Percentiles rank a stretch among this genome's conserved stretches.
Conservation (phyloP, 2,329 filamentous ascomycete species). For the Pseudogymnoascus sp. region DNA sequence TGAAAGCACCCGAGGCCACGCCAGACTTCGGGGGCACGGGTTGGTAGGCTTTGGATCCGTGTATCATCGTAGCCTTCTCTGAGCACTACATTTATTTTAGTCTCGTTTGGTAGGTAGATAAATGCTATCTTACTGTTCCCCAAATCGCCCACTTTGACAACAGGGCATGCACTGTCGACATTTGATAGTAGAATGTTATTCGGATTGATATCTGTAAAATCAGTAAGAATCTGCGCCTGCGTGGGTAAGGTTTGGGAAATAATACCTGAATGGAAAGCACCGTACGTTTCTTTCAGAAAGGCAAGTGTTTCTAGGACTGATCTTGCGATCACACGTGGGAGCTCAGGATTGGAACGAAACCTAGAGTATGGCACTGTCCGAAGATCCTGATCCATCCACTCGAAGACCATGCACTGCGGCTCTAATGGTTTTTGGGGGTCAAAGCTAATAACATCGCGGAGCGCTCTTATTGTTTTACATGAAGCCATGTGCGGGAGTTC, state of each 20-base stretch:
- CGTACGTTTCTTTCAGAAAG: slow-evolving; percentile 11
- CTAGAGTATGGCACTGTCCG: slow-evolving; percentile 10
- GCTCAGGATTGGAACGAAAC: slow-evolving; percentile 14
- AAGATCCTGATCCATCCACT: slow-evolving; percentile 23
- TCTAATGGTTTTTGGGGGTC: not conserved
- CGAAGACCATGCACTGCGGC: slow-evolving; percentile 20
- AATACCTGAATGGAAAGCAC: slow-evolving; percentile 19
- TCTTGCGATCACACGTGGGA: slow-evolving; percentile 17
- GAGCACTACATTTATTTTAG: slow-evolving; percentile 5
- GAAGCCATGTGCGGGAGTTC: slow-evolving; percentile 14
- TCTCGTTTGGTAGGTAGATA: not conserved
- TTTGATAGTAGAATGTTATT: slow-evolving; percentile 22
- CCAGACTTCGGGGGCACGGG: slow-evolving; percentile 14
- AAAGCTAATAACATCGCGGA: slow-evolving; percentile 15
- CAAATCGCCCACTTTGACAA: slow-evolving; percentile 21
- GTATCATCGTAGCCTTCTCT: slow-evolving; percentile 11
- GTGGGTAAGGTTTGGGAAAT: not conserved
- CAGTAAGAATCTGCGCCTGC: not conserved
- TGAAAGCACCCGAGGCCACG: slow-evolving; percentile 18
- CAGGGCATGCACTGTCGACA: slow-evolving; percentile 14
- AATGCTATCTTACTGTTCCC: slow-evolving; percentile 16
- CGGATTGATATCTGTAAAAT: slow-evolving; percentile 19
- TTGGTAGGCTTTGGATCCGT: slow-evolving; percentile 1
- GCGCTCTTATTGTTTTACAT: slow-evolving; percentile 18
- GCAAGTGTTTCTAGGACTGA: slow-evolving; percentile 17